These are phyloP conservation scores for Hanseniaspora lachancei DNA, from an alignment of 805 yeast species.

Conservation along the genomic window DNA sequence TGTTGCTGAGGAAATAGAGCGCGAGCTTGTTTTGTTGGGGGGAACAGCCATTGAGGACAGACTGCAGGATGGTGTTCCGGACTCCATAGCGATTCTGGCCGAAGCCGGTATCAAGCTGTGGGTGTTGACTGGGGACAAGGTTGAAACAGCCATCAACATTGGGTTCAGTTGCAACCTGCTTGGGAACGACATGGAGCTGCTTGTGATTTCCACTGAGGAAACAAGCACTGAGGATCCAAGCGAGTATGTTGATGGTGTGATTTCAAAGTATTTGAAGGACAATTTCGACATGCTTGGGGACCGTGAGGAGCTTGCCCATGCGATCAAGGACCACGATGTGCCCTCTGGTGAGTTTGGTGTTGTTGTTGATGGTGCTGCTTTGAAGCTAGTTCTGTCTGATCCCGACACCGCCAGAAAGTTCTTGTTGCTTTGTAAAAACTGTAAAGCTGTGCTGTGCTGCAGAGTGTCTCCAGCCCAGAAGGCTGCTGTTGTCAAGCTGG, in stretches of 20 bases:
- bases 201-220: slow-evolving; percentile 42
- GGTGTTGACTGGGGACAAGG: slow-evolving; percentile 81
- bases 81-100: slow-evolving; percentile 53
- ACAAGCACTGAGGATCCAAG: slow-evolving; percentile 37
- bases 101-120: slow-evolving; percentile 73
- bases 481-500: slow-evolving; percentile 68
- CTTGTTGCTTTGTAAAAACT: slow-evolving; percentile 59
- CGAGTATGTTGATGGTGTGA: slow-evolving; percentile 34
- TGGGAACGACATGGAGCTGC: slow-evolving; percentile 61
- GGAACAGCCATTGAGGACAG: slow-evolving; percentile 84
- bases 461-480: slow-evolving; percentile 82
- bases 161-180: slow-evolving; percentile 73
- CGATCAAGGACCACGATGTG: slow-evolving; percentile 46
- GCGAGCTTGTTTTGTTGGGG: slow-evolving; percentile 52
- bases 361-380: slow-evolving; percentile 70
- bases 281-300: slow-evolving; percentile 50
- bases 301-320: slow-evolving; percentile 40
- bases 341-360: slow-evolving; percentile 59
- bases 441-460: slow-evolving; percentile 72
- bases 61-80: slow-evolving; percentile 78
- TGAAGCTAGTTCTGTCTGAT: slow-evolving; percentile 38
- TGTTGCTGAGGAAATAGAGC: slow-evolving; percentile 62
- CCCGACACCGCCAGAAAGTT: slow-evolving; percentile 42
- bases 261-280: slow-evolving; percentile 40
- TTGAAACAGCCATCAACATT: slow-evolving; percentile 80